These are phyloP conservation scores for Soucietia sequanensis DNA, from an alignment of 805 yeast genomes.

Conservation along the genomic window DNA sequence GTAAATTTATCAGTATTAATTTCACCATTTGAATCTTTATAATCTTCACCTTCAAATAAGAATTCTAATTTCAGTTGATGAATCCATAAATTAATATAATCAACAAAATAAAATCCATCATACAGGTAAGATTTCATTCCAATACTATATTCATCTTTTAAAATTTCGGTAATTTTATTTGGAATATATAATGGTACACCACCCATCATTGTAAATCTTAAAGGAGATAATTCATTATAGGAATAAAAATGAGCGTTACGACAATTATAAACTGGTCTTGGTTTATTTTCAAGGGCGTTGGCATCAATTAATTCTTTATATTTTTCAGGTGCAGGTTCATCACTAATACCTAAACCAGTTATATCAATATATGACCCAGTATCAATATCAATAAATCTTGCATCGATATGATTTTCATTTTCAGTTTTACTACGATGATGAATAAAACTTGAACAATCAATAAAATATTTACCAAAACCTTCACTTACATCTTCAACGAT, in stretches of 20 bases:
- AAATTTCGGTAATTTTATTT: slow-evolving; percentile 19
- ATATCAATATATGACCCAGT: slow-evolving; percentile 61
- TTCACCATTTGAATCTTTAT: slow-evolving; percentile 10
- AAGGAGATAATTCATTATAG: slow-evolving; percentile 52
- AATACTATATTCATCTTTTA: slow-evolving; percentile 17
- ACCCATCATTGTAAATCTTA: slow-evolving; percentile 52
- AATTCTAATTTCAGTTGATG: slow-evolving; percentile 12
- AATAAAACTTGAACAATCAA: slow-evolving; percentile 31
- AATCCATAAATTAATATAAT: slow-evolving; percentile 17
- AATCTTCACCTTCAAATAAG: slow-evolving; percentile 13
- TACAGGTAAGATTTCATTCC: slow-evolving; percentile 20
- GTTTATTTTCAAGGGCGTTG: slow-evolving; percentile 3
- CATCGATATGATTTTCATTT: slow-evolving; percentile 30
- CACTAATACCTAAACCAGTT: slow-evolving; percentile 40
- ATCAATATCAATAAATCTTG: slow-evolving; percentile 58
- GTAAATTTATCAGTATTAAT: slow-evolving; percentile 15
- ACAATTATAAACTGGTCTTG: slow-evolving; percentile 43
- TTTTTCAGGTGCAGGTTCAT: slow-evolving; percentile 18
- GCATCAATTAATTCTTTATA: slow-evolving; percentile 7
- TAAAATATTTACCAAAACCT: slow-evolving; percentile 27
- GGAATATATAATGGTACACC: slow-evolving; percentile 42
- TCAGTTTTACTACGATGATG: slow-evolving; percentile 28
- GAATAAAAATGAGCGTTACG: slow-evolving; percentile 59
- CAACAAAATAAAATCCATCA: slow-evolving; percentile 20
- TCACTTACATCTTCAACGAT: slow-evolving; percentile 32